Conservation (phyloP, 208 protist species). For the Herpetomonas tarakana region DNA sequence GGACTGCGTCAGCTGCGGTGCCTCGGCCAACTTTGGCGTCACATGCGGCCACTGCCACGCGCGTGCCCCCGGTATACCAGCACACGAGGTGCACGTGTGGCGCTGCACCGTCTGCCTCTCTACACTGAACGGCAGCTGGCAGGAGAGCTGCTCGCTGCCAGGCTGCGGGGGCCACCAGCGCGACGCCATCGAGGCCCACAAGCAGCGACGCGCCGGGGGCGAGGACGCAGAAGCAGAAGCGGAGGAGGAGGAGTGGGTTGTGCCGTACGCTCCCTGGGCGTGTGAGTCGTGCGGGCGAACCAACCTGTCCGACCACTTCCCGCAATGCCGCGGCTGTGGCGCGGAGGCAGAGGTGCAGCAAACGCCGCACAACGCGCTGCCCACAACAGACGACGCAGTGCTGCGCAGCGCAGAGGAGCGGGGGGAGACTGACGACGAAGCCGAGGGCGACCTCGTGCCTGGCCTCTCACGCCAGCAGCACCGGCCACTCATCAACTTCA, state of each 20-base stretch:
- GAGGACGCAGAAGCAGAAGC: constrained; percentile 1
- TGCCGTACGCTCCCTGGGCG: constrained; percentile 36
- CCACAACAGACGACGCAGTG: too few relatives aligned
- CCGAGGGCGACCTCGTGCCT: too few relatives aligned
- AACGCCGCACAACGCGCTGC: too few relatives aligned
- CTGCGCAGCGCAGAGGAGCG: too few relatives aligned
- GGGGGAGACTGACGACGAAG: too few relatives aligned
- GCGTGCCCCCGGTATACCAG: constrained; percentile 34
- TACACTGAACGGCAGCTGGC: constrained; percentile 34
- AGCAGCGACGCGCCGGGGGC: neutral
- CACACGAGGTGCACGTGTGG: constrained; percentile 38
- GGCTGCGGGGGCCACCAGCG: constrained; percentile 35
- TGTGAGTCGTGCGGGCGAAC: constrained; percentile 37
- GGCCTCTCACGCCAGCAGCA: too few relatives aligned
- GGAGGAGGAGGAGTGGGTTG: neutral
- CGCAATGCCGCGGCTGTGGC: constrained; percentile 34
- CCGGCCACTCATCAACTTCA: too few relatives aligned
- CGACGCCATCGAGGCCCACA: neutral
- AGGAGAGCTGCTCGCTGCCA: constrained; percentile 17
- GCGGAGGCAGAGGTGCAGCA: neutral
- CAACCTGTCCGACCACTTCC: constrained; percentile 27
- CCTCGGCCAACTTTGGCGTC: constrained; percentile 21
- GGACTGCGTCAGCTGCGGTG: constrained; percentile 34
- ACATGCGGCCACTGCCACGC: constrained; percentile 35
- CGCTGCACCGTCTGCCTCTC: constrained; percentile 27